Conservation (phyloP, 2,329 filamentous ascomycete species). For the Fusarium praegraminearum region DNA sequence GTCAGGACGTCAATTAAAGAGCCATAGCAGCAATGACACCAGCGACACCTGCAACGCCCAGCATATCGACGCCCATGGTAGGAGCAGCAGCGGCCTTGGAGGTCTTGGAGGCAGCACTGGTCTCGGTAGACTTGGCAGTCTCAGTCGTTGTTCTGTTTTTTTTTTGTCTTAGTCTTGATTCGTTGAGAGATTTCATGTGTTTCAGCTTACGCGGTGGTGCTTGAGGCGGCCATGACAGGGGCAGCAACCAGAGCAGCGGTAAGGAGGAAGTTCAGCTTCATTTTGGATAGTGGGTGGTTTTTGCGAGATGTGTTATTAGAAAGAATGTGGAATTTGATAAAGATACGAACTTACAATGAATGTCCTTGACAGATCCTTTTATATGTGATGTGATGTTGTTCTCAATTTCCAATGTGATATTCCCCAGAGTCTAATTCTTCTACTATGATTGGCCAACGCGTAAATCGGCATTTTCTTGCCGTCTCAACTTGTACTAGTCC, state of each 20-base stretch:
- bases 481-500: conserved; percentile 2
- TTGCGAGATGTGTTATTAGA: not conserved
- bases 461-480: conserved; percentile 27
- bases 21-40: conserved; percentile 27
- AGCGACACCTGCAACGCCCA: conserved; percentile 20
- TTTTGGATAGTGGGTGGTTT: conserved; percentile 1
- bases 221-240: conserved; percentile 15
- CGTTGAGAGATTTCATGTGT: rapidly evolving
- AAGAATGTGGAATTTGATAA: not conserved
- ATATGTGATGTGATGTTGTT: not conserved
- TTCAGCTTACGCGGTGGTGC: conserved; percentile 6
- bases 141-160: conserved; percentile 6
- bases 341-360: too few relatives aligned
- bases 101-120: not conserved
- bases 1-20: not conserved
- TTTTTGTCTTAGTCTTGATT: not conserved
- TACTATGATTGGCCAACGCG: conserved; percentile 9
- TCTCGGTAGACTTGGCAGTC: not conserved
- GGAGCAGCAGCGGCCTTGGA: conserved; percentile 22
- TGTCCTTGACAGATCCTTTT: not conserved
- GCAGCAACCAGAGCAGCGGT: conserved; percentile 9
- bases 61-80: conserved; percentile 15
- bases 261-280: conserved; percentile 28
- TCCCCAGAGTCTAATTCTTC: not conserved
- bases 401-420: too few relatives aligned